A percentile compares a stretch with the other conserved stretches of the same genome.
phyloP scores from a whole-genome alignment of 177 flowering plant species.

The Telopea speciosissima region DNA sequence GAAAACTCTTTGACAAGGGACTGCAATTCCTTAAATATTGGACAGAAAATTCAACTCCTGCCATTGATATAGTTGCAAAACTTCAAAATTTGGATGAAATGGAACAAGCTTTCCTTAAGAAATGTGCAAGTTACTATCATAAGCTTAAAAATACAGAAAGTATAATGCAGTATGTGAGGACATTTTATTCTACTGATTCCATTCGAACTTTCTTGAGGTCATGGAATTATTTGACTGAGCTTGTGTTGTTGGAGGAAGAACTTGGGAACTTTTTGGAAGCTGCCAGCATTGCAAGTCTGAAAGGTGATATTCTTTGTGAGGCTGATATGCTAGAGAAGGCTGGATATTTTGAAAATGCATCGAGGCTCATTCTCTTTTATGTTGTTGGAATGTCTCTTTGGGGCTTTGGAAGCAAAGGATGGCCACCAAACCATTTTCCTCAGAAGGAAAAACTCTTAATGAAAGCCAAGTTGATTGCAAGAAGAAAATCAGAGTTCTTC shows the following conservation, averaged over 20 bases:
- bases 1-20: slow-evolving; percentile 48
- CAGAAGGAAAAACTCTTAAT: slow-evolving; percentile 35
- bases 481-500: slow-evolving; percentile 21
- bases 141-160: slow-evolving; percentile 26
- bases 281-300: slow-evolving; percentile 43
- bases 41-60: slow-evolving; percentile 31
- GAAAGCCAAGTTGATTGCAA: slow-evolving; percentile 40
- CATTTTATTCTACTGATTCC: slow-evolving; percentile 34
- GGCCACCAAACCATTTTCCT: slow-evolving; percentile 51
- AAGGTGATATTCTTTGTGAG: slow-evolving; percentile 42
- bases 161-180: slow-evolving; percentile 55
- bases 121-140: slow-evolving; percentile 45
- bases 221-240: slow-evolving; percentile 44
- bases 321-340: slow-evolving; percentile 51
- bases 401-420: slow-evolving; percentile 41
- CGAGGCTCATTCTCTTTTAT: slow-evolving; percentile 28
- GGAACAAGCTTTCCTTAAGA: slow-evolving; percentile 48
- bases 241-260: slow-evolving; percentile 45
- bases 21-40: slow-evolving; percentile 49
- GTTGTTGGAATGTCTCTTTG: slow-evolving; percentile 48
- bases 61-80: slow-evolving; percentile 5
- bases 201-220: slow-evolving; percentile 40
- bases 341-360: slow-evolving; percentile 36
- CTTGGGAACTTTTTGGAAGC: slow-evolving; percentile 54
- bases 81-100: slow-evolving; percentile 24